Conservation (phyloP, 768 basidiomycete genomes). For the Calocybe indica region DNA sequence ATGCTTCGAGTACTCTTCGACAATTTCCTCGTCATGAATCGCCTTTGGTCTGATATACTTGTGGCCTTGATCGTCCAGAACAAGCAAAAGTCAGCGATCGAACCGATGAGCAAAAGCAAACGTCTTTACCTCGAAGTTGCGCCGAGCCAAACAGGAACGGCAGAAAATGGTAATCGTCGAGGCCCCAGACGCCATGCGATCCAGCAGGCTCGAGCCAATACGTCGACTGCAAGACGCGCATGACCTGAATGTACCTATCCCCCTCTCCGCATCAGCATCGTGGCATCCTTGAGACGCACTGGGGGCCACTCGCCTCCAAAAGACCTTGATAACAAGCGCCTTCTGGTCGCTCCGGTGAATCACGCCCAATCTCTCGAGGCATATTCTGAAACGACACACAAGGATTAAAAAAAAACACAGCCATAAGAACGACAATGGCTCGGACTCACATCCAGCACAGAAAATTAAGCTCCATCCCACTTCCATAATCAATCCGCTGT, state of each 20-base stretch:
- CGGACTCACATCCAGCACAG: constrained; percentile 86
- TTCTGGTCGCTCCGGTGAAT: constrained; percentile 58
- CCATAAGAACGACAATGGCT: not conserved
- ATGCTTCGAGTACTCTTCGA: constrained; percentile 85
- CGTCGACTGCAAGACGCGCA: constrained; percentile 83
- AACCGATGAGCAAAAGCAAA: not conserved
- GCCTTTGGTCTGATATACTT: constrained; percentile 88
- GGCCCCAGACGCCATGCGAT: constrained; percentile 98
- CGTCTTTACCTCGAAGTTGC: constrained; percentile 54
- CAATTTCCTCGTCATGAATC: constrained; percentile 86
- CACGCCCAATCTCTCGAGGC: constrained; percentile 68
- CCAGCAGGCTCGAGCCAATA: constrained; percentile 99
- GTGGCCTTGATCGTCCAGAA: constrained; percentile 46
- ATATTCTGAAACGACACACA: constrained; percentile 51
- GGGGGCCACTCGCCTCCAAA: constrained; percentile 64
- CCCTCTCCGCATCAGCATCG: constrained; percentile 28
- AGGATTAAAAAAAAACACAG: not conserved
- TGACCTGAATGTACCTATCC: constrained; percentile 71
- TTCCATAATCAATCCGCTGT: constrained; percentile 95
- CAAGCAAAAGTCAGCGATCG: not conserved
- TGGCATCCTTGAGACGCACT: not conserved
- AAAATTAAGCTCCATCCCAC: constrained; percentile 98
- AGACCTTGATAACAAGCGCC: constrained; percentile 75
- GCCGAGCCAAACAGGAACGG: constrained; percentile 86
- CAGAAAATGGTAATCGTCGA: constrained; percentile 96